phyloP scores from a whole-genome alignment of 805 yeast species.

The Lipomyces spencermartinsiae region DNA sequence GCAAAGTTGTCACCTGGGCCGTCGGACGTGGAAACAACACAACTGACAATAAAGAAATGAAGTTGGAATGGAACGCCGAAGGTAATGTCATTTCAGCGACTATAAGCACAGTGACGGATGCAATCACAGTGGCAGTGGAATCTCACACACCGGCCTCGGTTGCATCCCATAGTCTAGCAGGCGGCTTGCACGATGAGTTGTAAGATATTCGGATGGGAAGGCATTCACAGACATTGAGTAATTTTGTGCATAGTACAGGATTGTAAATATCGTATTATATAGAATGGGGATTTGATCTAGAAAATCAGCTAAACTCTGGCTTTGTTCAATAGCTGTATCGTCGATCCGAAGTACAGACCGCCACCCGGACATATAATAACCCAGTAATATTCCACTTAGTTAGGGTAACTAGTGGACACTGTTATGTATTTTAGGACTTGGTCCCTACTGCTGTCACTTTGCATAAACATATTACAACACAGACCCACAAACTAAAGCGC shows the following conservation, averaged over 20 bases:
- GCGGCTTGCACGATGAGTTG: neutral
- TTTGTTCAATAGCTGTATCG: too few relatives aligned
- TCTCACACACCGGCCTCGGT: neutral
- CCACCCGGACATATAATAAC: too few relatives aligned
- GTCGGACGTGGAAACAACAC: conserved; percentile 1
- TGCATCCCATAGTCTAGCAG: neutral
- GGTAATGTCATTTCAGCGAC: neutral
- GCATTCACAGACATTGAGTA: neutral
- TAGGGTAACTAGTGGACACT: too few relatives aligned
- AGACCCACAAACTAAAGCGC: neutral
- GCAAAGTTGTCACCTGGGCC: conserved; percentile 26
- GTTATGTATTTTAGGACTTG: too few relatives aligned
- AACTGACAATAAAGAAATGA: neutral
- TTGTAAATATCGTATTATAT: neutral
- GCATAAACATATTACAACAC: neutral
- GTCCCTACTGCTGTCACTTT: too few relatives aligned
- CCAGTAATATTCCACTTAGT: too few relatives aligned
- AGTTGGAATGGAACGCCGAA: neutral
- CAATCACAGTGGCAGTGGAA: neutral
- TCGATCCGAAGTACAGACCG: too few relatives aligned
- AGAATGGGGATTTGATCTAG: neutral
- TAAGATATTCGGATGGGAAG: neutral
- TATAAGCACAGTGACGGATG: neutral
- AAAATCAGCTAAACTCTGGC: too few relatives aligned
- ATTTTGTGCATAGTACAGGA: neutral